A percentile compares a stretch with the other conserved stretches of the same genome.
phyloP scores from a whole-genome alignment of 2,329 filamentous ascomycete genomes.

The Cordyceps fumosorosea region DNA sequence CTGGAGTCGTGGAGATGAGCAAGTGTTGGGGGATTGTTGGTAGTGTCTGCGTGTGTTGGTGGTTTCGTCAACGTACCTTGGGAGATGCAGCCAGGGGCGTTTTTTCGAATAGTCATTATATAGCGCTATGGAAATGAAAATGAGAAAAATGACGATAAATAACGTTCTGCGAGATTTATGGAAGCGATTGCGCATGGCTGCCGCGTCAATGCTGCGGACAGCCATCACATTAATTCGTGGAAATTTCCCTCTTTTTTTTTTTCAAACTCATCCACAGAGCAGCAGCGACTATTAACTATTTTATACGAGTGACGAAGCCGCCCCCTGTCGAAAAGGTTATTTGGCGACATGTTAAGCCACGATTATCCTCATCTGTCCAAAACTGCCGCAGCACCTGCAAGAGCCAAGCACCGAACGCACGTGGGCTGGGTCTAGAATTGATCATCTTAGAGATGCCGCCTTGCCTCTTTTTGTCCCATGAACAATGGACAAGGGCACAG shows the following conservation, averaged over 20 bases:
- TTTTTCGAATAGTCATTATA: slow-evolving; percentile 21
- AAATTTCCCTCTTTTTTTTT: not conserved
- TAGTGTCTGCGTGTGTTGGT: not conserved
- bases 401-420: not conserved
- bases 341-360: not conserved
- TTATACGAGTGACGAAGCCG: not conserved
- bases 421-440: not conserved
- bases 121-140: not conserved
- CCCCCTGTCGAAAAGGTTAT: not conserved
- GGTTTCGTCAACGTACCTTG: slow-evolving; percentile 24
- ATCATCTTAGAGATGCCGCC: not conserved
- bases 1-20: slow-evolving; percentile 36
- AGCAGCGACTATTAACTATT: not conserved
- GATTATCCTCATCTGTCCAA: not conserved
- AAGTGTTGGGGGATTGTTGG: not conserved
- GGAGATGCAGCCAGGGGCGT: slow-evolving; percentile 35
- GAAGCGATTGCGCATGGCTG: not conserved
- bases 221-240: not conserved
- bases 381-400: not conserved
- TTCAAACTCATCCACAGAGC: too few species aligned
- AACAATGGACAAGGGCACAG: not conserved
- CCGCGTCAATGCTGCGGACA: not conserved
- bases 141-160: not conserved
- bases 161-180: not conserved
- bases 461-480: not conserved